phyloP scores from a whole-genome alignment of 2,329 filamentous ascomycete genomes.

The Colletotrichum sp. region DNA sequence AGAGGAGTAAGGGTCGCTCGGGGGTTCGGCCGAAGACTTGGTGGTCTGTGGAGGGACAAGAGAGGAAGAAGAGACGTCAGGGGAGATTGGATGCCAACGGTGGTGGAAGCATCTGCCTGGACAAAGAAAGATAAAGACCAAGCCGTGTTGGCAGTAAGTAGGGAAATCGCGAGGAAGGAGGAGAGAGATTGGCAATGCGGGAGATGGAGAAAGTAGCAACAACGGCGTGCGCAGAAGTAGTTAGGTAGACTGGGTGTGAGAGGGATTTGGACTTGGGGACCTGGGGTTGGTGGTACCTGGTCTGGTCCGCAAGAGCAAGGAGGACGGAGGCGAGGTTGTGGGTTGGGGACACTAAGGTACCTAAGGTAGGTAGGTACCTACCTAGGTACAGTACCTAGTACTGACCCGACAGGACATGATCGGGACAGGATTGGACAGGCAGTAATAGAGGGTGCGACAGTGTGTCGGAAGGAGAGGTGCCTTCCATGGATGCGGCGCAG shows the following conservation, averaged over 20 bases:
- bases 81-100: conserved; percentile 4
- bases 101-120: conserved; percentile 17
- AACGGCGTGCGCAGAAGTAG: background rate
- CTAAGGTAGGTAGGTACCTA: no score
- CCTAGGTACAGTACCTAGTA: background rate
- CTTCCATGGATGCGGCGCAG: background rate
- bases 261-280: conserved; percentile 19
- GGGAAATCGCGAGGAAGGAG: background rate
- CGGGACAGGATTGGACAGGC: conserved; percentile 7
- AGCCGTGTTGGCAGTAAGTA: conserved; percentile 12
- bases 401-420: background rate
- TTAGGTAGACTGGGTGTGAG: background rate
- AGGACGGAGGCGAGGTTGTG: conserved; percentile 16
- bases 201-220: conserved; percentile 6
- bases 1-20: conserved; percentile 16
- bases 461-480: background rate
- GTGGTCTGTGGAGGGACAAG: conserved; percentile 14
- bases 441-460: background rate
- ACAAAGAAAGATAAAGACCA: background rate
- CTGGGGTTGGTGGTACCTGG: conserved; percentile 28
- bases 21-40: conserved; percentile 13
- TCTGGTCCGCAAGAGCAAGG: background rate
- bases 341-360: conserved; percentile 2
- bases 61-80: conserved; percentile 3
- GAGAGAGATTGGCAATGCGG: background rate